phyloP scores from a whole-genome alignment of 768 basidiomycete species.

The Tulasnella sp. region DNA sequence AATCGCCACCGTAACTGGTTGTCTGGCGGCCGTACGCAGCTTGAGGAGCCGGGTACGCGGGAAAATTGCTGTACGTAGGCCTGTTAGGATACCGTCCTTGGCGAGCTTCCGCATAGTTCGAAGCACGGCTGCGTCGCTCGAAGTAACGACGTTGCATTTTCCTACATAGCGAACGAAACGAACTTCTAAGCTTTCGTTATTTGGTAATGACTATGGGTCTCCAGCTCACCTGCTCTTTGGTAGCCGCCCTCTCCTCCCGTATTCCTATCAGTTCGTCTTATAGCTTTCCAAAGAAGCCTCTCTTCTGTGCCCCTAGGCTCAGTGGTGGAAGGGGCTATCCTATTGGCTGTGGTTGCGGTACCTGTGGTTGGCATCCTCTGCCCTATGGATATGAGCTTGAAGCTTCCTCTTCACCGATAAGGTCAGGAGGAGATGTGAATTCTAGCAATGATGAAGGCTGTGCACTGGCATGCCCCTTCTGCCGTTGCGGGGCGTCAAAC shows the following conservation, averaged over 20 bases:
- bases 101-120: background rate
- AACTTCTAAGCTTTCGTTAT: slow-evolving; percentile 23
- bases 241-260: slow-evolving; percentile 46
- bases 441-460: slow-evolving; percentile 16
- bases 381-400: background rate
- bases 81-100: background rate
- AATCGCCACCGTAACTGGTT: slow-evolving; percentile 21
- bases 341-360: background rate
- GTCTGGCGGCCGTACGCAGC: slow-evolving; percentile 1
- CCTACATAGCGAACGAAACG: background rate
- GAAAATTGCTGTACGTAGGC: slow-evolving; percentile 5
- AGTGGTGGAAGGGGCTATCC: background rate
- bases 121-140: background rate
- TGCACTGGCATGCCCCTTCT: slow-evolving; percentile 33
- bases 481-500: slow-evolving; percentile 53
- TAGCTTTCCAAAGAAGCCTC: slow-evolving; percentile 47
- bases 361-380: background rate
- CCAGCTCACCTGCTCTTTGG: slow-evolving; percentile 16
- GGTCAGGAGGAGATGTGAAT: background rate
- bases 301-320: slow-evolving; percentile 27
- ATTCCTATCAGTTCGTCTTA: slow-evolving; percentile 55
- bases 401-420: background rate
- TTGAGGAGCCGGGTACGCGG: background rate
- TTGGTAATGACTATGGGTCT: slow-evolving; percentile 14
- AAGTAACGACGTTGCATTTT: slow-evolving; percentile 1